Evolutionary conservation across 2,329 filamentous ascomycete species (phyloP).

Genomic region (Neurospora sp.): DNA sequence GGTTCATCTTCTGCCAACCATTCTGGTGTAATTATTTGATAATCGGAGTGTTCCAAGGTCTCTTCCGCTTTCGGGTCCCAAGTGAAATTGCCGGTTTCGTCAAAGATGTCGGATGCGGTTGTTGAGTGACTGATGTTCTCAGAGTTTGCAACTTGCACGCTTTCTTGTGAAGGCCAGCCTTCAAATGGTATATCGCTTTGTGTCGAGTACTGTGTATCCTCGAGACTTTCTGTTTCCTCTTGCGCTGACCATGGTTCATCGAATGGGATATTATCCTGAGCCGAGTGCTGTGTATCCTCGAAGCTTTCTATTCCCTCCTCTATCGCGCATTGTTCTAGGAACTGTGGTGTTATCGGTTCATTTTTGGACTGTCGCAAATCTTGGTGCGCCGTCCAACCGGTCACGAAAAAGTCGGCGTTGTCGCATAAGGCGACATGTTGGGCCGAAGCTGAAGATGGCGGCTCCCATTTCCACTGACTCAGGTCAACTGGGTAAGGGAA

Average conservation of each 20-base stretch:
- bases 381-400: neutral
- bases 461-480: constrained; percentile 41
- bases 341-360: neutral
- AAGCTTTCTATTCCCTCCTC: neutral
- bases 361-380: neutral
- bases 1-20: neutral
- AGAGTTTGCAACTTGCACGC: neutral
- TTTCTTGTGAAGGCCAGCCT: neutral
- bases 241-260: neutral
- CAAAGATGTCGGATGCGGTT: neutral
- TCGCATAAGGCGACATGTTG: neutral
- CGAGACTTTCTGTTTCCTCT: neutral
- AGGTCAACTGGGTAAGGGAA: constrained; percentile 34
- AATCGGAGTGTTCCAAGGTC: neutral
- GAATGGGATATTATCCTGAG: neutral
- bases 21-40: neutral
- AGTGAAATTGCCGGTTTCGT: neutral
- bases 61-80: neutral
- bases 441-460: constrained; percentile 29
- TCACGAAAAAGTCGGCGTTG: neutral
- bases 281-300: neutral
- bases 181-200: neutral
- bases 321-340: neutral
- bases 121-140: neutral
- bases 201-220: neutral